Evolutionary conservation across 2,329 filamentous ascomycete species (phyloP).

Genomic region (Cercospora zeina): DNA sequence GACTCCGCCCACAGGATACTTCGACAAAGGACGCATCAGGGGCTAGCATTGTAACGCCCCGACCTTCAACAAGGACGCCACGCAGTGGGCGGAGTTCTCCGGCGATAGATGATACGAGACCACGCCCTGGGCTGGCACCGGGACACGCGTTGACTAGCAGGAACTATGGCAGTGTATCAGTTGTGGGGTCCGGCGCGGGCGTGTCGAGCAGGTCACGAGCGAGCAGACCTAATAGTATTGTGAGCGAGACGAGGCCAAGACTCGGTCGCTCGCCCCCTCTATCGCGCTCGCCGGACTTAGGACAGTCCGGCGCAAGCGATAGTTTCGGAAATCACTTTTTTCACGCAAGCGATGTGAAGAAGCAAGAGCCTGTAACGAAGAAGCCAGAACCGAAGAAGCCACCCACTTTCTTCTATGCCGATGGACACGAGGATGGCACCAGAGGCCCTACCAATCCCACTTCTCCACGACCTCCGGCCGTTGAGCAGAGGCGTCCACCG

Average conservation of each 20-base stretch:
- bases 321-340: slow-evolving; percentile 72
- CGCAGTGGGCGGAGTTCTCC: slow-evolving; percentile 56
- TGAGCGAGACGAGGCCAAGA: slow-evolving; percentile 36
- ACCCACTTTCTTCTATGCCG: slow-evolving; percentile 54
- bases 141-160: slow-evolving; percentile 24
- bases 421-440: slow-evolving; percentile 48
- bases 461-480: slow-evolving; percentile 43
- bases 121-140: slow-evolving; percentile 15
- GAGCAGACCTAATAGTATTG: slow-evolving; percentile 43
- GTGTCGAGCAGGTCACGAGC: slow-evolving; percentile 17
- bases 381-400: slow-evolving; percentile 48
- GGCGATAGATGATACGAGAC: slow-evolving; percentile 27
- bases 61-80: slow-evolving; percentile 71
- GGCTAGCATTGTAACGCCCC: slow-evolving; percentile 69
- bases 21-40: slow-evolving; percentile 61
- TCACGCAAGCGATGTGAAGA: slow-evolving; percentile 73
- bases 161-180: slow-evolving; percentile 25
- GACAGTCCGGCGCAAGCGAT: slow-evolving; percentile 19
- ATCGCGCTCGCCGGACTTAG: slow-evolving; percentile 40
- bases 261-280: slow-evolving; percentile 36
- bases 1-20: slow-evolving; percentile 42
- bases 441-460: slow-evolving; percentile 43
- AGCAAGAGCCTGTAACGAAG: slow-evolving; percentile 36
- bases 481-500: slow-evolving; percentile 31
- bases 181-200: slow-evolving; percentile 17